Conservation (phyloP, 805 yeast species). For the Candida sphagnicola region DNA sequence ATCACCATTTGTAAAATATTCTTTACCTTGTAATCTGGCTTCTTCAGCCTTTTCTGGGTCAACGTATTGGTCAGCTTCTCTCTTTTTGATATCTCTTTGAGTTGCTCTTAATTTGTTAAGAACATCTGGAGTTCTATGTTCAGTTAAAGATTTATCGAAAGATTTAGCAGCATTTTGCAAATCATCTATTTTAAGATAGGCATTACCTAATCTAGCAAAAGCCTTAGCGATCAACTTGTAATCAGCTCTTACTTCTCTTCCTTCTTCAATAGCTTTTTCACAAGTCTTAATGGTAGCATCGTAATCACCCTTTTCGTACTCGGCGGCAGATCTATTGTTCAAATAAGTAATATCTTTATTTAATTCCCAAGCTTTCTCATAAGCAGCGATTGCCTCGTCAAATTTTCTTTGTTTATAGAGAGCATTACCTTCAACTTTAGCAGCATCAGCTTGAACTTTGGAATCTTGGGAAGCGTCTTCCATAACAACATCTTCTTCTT, state of each 20-base stretch:
- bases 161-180: conserved; percentile 66
- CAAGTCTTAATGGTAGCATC: conserved; percentile 83
- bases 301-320: conserved; percentile 90
- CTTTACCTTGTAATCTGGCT: conserved; percentile 91
- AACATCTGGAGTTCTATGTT: conserved; percentile 94
- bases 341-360: conserved; percentile 84
- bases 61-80: conserved; percentile 74
- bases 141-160: conserved; percentile 90
- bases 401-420: conserved; percentile 84
- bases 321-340: conserved; percentile 97
- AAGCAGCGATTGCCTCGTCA: conserved; percentile 86
- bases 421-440: conserved; percentile 81
- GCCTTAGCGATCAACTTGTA: conserved; percentile 90
- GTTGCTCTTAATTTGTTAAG: conserved; percentile 81
- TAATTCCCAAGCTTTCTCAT: conserved; percentile 81
- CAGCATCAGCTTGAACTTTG: conserved; percentile 57
- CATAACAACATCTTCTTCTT: conserved; percentile 34
- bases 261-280: conserved; percentile 78
- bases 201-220: conserved; percentile 84
- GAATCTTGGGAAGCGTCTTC: conserved; percentile 31
- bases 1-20: conserved; percentile 81
- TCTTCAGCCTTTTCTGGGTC: conserved; percentile 93
- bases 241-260: conserved; percentile 87
- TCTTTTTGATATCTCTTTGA: conserved; percentile 78
- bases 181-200: conserved; percentile 73